Percentiles rank a stretch among this genome's conserved stretches.
Evolutionary conservation across 2,329 filamentous ascomycete genomes (phyloP).

Genomic region (Alternaria brassicae): DNA sequence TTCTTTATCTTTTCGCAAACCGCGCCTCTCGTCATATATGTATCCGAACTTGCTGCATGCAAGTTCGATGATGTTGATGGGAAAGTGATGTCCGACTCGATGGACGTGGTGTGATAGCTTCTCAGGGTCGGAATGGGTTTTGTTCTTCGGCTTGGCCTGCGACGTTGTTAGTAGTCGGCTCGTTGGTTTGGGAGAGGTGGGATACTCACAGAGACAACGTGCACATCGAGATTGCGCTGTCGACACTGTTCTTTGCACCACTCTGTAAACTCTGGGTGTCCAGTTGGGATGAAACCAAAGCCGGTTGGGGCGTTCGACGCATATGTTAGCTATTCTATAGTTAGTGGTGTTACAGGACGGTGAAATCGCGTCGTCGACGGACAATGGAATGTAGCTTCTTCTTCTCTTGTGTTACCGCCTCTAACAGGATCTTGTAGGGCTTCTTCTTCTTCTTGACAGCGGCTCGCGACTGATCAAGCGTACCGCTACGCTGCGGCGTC

Average conservation of each 20-base stretch:
- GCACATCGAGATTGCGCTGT: slow-evolving; percentile 61
- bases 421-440: slow-evolving; percentile 65
- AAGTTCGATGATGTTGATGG: slow-evolving; percentile 64
- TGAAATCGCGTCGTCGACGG: slow-evolving; percentile 33
- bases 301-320: slow-evolving; percentile 62
- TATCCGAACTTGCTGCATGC: slow-evolving; percentile 61
- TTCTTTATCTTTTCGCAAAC: slow-evolving; percentile 31
- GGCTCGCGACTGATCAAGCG: slow-evolving; percentile 34
- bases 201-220: slow-evolving; percentile 66
- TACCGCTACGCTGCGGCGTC: slow-evolving; percentile 24
- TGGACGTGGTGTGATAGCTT: slow-evolving; percentile 67
- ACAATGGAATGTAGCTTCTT: slow-evolving; percentile 63
- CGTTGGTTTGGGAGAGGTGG: not conserved
- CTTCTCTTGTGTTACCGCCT: slow-evolving; percentile 65
- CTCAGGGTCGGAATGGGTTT: slow-evolving; percentile 58
- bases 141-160: slow-evolving; percentile 55
- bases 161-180: slow-evolving; percentile 13
- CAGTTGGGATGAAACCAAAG: slow-evolving; percentile 68
- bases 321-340: slow-evolving; percentile 60
- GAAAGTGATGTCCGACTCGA: slow-evolving; percentile 69
- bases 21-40: slow-evolving; percentile 25
- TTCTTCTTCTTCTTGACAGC: slow-evolving; percentile 51
- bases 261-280: slow-evolving; percentile 65
- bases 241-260: slow-evolving; percentile 65
- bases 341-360: slow-evolving; percentile 39